These are phyloP conservation scores for Tulasnella sp. DNA, from an alignment of 768 basidiomycete species.

Conservation along the genomic window DNA sequence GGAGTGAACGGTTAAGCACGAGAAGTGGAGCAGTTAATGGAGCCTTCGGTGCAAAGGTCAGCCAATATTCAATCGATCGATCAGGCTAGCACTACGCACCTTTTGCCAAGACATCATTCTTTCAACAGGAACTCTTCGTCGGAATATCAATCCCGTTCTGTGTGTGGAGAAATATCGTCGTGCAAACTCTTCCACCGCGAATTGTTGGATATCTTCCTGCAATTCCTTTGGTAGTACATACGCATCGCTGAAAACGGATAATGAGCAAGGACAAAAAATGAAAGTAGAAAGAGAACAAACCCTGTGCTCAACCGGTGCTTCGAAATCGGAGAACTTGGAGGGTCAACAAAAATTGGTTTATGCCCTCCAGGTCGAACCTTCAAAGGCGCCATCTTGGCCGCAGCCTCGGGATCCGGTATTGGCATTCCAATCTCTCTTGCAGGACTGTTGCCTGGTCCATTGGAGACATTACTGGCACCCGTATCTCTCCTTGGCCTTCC, in stretches of 20 bases:
- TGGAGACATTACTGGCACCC: too few species aligned
- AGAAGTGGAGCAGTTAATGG: slow-evolving; percentile 66
- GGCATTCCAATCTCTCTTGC: slow-evolving; percentile 20
- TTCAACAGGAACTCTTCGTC: slow-evolving; percentile 63
- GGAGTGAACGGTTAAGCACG: slow-evolving; percentile 47
- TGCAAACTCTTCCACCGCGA: slow-evolving; percentile 76
- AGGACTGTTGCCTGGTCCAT: neutral
- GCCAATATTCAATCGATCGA: neutral
- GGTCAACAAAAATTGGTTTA: slow-evolving; percentile 30
- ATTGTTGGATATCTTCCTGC: slow-evolving; percentile 73
- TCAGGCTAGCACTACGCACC: slow-evolving; percentile 27
- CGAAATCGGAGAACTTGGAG: slow-evolving; percentile 17
- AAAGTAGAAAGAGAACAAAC: slow-evolving; percentile 31
- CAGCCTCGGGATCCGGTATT: slow-evolving; percentile 57
- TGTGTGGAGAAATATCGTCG: slow-evolving; percentile 81
- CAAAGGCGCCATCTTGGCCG: slow-evolving; percentile 60
- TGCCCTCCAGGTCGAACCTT: slow-evolving; percentile 39
- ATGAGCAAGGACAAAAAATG: slow-evolving; percentile 8
- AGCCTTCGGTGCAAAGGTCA: slow-evolving; percentile 26
- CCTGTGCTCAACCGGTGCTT: slow-evolving; percentile 41
- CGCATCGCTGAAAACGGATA: slow-evolving; percentile 40
- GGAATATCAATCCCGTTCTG: slow-evolving; percentile 78
- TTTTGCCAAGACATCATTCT: slow-evolving; percentile 92
- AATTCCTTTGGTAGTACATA: slow-evolving; percentile 70
- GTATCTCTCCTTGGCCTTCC: too few species aligned